Base-by-base conservation (phyloP, 75 land plant species). In the Larix kaempferi region DNA sequence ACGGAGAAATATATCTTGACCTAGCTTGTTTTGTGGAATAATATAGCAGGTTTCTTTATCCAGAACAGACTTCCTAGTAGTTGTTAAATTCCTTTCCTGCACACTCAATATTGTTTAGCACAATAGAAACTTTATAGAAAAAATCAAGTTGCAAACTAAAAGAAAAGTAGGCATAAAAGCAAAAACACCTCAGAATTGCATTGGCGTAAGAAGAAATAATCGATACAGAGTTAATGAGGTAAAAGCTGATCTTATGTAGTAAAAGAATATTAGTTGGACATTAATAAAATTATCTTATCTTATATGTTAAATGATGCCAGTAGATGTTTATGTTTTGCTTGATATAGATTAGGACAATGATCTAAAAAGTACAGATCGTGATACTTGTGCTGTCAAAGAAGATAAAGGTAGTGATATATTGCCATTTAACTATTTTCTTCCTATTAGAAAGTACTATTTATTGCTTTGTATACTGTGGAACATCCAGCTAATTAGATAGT, bases 1-100 rank as follows among this genome's bases (percentile, higher is more conserved):
- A 80, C 94, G 82, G 27, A 95, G 80, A 52, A 80, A 91, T 59
- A 98, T 88, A 57, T 91, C 93, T 76, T 88, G 90, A 72, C 98
- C 99, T 76, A 98, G 89, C 78, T 86, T 91, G 74, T 98, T 98
- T 60, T 89, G 91, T 39, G 88, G 91, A 59, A 95, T 78, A 8
- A 95, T 86, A 41, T 78, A 83, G 69, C 82, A 91, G n/a, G 77
- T 77, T 59, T 79, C 86, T 55, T 75, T 89, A 62, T 88, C 89
- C 62, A 87, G 26, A 16, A 85, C 65, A 39, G 85, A 80, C 74
- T 72, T 80, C 72, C 52, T 41, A 8, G 39, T 8, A 69, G 12
- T 41, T 69, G 72, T 19, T 41, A 69, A 41, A 37, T 44, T 10
- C n/a, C 10, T 22, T 4, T 69, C 72, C 72, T 69, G 72, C n/a